Evolutionary conservation across 768 basidiomycete species (phyloP).

Genomic region (Leccinum boreale): DNA sequence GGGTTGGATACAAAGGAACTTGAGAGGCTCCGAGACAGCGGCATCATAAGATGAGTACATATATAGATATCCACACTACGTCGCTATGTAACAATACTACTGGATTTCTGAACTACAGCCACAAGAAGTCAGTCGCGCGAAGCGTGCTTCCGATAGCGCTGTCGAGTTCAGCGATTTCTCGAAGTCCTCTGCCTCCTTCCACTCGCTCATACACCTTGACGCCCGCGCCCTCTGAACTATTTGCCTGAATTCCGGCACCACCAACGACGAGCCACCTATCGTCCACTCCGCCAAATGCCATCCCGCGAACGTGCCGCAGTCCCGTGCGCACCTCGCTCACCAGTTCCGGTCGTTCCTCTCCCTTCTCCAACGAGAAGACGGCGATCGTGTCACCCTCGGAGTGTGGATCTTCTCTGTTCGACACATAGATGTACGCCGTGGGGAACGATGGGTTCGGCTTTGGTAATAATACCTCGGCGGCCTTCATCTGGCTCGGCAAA

Average conservation of each 20-base stretch:
- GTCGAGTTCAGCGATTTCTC: slow-evolving; percentile 46
- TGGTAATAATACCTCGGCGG: slow-evolving; percentile 68
- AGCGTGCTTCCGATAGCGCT: slow-evolving; percentile 34
- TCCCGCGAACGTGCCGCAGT: slow-evolving; percentile 65
- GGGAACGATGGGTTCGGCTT: slow-evolving; percentile 49
- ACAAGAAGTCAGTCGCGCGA: slow-evolving; percentile 36
- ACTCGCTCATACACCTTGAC: slow-evolving; percentile 69
- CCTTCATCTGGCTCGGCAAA: slow-evolving; percentile 50
- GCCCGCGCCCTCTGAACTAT: slow-evolving; percentile 53
- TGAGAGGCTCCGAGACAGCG: slow-evolving; percentile 36
- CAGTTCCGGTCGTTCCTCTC: slow-evolving; percentile 43
- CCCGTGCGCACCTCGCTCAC: slow-evolving; percentile 66
- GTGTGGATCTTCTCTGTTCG: slow-evolving; percentile 73
- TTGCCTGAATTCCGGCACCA: slow-evolving; percentile 46
- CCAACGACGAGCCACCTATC: slow-evolving; percentile 63
- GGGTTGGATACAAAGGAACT: slow-evolving; percentile 39
- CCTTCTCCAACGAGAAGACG: slow-evolving; percentile 54
- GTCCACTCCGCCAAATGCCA: slow-evolving; percentile 62
- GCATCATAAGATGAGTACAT: slow-evolving; percentile 35
- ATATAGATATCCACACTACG: too few relatives aligned
- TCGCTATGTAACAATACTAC: neutral
- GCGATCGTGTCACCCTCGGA: slow-evolving; percentile 70
- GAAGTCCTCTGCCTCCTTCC: slow-evolving; percentile 54
- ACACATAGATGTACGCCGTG: slow-evolving; percentile 61
- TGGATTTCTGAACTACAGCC: slow-evolving; percentile 18